These are phyloP conservation scores for Evernia prunastri DNA, from an alignment of 495 filamentous ascomycete species.

Conservation along the genomic window DNA sequence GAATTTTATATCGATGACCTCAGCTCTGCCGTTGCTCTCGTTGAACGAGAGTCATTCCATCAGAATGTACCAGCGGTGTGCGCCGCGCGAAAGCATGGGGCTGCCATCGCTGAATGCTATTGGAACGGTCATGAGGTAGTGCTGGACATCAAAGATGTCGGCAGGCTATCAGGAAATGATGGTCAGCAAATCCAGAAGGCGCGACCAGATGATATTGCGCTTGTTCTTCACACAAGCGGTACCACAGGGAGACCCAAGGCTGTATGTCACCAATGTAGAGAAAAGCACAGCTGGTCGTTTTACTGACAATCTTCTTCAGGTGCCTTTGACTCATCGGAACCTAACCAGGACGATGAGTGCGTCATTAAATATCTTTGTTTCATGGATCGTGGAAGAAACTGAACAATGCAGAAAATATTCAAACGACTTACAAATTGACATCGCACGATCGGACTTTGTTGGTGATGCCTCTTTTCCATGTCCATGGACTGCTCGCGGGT, in stretches of 20 bases:
- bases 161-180: conserved; percentile 52
- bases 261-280: conserved; percentile 32
- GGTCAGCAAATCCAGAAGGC: conserved; percentile 46
- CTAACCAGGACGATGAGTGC: conserved; percentile 66
- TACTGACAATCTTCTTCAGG: conserved; percentile 29
- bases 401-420: conserved; percentile 54
- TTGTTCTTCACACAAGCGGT: conserved; percentile 71
- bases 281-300: background rate
- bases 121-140: conserved; percentile 65
- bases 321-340: conserved; percentile 73
- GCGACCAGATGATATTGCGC: conserved; percentile 51
- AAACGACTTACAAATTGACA: conserved; percentile 63
- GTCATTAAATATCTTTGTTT: conserved; percentile 22
- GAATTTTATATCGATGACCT: conserved; percentile 86
- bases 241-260: conserved; percentile 82
- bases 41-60: conserved; percentile 60
- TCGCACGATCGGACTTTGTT: conserved; percentile 66
- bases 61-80: conserved; percentile 59
- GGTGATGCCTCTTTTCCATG: conserved; percentile 90
- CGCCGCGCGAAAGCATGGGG: conserved; percentile 66
- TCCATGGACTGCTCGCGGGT: conserved; percentile 74
- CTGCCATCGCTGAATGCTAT: conserved; percentile 74
- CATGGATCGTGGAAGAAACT: background rate
- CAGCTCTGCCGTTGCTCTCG: conserved; percentile 64
- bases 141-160: conserved; percentile 63